These are phyloP conservation scores for Suillus luteus DNA, from an alignment of 768 basidiomycete species.

Conservation along the genomic window DNA sequence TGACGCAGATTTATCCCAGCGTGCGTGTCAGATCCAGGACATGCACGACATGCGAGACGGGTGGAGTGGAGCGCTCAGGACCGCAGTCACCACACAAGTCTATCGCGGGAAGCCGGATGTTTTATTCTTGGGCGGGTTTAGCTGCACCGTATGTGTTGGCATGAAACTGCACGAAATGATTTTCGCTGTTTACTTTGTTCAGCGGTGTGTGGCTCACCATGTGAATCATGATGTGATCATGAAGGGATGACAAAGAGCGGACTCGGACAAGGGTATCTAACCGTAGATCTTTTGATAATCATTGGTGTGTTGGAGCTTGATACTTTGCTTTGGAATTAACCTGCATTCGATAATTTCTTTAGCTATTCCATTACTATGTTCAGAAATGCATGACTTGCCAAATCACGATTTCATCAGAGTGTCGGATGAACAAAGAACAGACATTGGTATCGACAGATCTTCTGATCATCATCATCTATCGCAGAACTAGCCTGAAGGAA, in stretches of 20 bases:
- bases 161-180: neutral
- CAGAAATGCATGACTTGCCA: neutral
- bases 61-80: conserved; percentile 4
- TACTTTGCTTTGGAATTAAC: conserved; percentile 1
- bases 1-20: neutral
- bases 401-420: neutral
- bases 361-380: neutral
- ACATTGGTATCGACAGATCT: conserved; percentile 1
- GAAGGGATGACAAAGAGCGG: neutral
- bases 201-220: neutral
- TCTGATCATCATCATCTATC: neutral
- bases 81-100: neutral
- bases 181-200: neutral
- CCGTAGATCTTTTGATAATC: neutral
- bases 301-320: neutral
- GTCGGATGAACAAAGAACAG: conserved; percentile 6
- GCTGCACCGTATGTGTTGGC: neutral
- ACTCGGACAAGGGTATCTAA: neutral
- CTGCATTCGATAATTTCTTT: neutral
- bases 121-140: conserved; percentile 1
- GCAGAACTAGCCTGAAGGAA: neutral
- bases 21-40: conserved; percentile 1
- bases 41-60: conserved; percentile 1
- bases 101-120: neutral
- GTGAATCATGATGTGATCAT: neutral